Evolutionary conservation across 1,284 basidiomycete genomes (phyloP), one percentile per base, ranked within the genome.

Genomic region (Irpex sp.): DNA sequence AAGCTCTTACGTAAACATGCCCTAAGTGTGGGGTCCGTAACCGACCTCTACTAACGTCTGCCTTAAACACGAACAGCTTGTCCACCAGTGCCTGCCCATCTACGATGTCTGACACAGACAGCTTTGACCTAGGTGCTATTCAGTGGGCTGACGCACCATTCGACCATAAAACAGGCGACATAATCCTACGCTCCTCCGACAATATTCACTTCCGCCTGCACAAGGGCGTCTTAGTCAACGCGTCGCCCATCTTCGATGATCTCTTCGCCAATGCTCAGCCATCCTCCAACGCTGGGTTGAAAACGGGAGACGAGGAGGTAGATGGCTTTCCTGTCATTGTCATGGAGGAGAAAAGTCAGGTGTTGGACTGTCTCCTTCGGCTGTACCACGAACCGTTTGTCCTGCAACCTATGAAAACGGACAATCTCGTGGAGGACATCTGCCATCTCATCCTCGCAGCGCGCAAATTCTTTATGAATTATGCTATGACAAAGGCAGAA

Each of bases 171-270:
- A 47, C 9, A 11, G 64, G 62, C 2, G 67, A 67, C 40, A 52
- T 68, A 11, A 65, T 67, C 47, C 15, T 70, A 15, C 67, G 66
- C 15, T 67, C 67, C 4, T 60, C 66, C 2, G 67, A 68, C 49
- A 58, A 62, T 8, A 55, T 63, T 5, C 62, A 64, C 15, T 69
- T 70, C 57, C 60, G 55, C 17, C 57, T 68, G 1, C 56, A 66
- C 61, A 68, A 66, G 21, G 13, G 52, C 19, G 59, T 66, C 37
- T 55, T 69, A 19, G 37, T 64, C 55, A 54, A 62, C 56, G 67
- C 69, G 13, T 70, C 69, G 0, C 48, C 64, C 13, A 51, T 70
- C 36, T 68, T 70, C 62, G 38, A 37, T 9, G 62, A 62, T n/a
- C 68, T 67, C 62, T 60, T 69, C 64, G n/a, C 44, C 9, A n/a